phyloP scores from a whole-genome alignment of 805 yeast species.

The Yamadazyma olivae region DNA sequence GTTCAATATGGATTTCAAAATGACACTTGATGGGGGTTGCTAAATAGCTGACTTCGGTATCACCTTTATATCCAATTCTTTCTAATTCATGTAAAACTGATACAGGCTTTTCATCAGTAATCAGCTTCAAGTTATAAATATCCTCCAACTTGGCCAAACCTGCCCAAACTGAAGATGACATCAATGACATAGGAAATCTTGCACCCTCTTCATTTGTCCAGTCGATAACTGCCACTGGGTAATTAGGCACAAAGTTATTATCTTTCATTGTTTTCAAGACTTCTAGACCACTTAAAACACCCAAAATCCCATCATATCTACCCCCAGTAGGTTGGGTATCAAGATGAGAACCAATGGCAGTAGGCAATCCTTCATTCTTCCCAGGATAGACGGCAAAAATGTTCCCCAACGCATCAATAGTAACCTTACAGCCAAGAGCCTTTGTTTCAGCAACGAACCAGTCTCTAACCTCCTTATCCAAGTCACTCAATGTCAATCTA shows the following conservation, averaged over 20 bases:
- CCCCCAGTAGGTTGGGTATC: conserved; percentile 83
- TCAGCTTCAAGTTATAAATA: conserved; percentile 50
- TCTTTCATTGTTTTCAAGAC: conserved; percentile 64
- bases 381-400: conserved; percentile 68
- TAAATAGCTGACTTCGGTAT: conserved; percentile 43
- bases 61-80: conserved; percentile 64
- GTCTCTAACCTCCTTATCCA: conserved; percentile 61
- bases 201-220: conserved; percentile 86
- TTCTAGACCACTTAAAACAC: conserved; percentile 67
- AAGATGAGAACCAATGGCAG: conserved; percentile 69
- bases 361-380: conserved; percentile 45
- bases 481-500: conserved; percentile 58
- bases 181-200: conserved; percentile 64
- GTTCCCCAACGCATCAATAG: conserved; percentile 64
- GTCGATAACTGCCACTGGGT: conserved; percentile 60
- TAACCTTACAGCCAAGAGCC: conserved; percentile 53
- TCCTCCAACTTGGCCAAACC: conserved; percentile 45
- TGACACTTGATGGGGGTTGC: conserved; percentile 61
- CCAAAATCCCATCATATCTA: conserved; percentile 69
- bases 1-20: conserved; percentile 75
- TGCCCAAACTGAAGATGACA: conserved; percentile 70
- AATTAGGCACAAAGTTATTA: conserved; percentile 55
- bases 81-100: conserved; percentile 53
- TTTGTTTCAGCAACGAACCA: conserved; percentile 59
- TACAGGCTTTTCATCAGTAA: conserved; percentile 43